A percentile compares a stretch with the other conserved stretches of the same genome.
phyloP scores from a whole-genome alignment of 768 basidiomycete species.

The Hydnum rufescens region DNA sequence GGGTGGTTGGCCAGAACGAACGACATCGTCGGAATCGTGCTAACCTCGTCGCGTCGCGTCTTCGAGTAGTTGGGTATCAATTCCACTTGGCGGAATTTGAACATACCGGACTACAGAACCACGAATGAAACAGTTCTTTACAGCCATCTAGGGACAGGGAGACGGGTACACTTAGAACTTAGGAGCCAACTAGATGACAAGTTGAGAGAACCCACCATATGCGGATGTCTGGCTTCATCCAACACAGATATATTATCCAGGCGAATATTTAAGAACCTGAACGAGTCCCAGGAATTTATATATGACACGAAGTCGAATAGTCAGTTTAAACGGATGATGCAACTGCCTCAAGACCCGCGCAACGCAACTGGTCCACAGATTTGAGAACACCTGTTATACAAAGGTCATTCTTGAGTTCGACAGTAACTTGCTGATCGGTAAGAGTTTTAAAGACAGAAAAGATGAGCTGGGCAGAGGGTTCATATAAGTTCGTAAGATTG shows the following conservation, averaged over 20 bases:
- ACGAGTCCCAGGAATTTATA: too few species aligned
- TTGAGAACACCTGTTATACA: constrained; percentile 89
- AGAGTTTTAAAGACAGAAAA: constrained; percentile 99
- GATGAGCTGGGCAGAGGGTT: constrained; percentile 77
- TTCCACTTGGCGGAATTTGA: constrained; percentile 75
- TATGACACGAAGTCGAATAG: constrained; percentile 23
- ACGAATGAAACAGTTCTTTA: constrained; percentile 97
- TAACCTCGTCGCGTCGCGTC: constrained; percentile 91
- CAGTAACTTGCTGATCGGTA: constrained; percentile 90
- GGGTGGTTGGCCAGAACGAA: constrained; percentile 4
- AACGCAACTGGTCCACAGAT: constrained; percentile 80
- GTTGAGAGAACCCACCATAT: too few species aligned
- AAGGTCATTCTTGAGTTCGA: constrained; percentile 97
- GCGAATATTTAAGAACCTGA: constrained; percentile 89
- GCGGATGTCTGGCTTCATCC: constrained; percentile 85
- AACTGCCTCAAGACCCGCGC: not conserved
- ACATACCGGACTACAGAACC: constrained; percentile 98
- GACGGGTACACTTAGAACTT: not conserved
- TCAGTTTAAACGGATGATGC: too few species aligned
- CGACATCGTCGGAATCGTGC: constrained; percentile 9
- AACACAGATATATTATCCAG: constrained; percentile 84
- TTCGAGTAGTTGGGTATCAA: constrained; percentile 88
- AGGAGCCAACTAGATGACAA: constrained; percentile 13
- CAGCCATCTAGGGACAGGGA: constrained; percentile 54
- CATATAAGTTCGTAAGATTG: too few species aligned